These are phyloP conservation scores for Pleurotus djamor DNA, from an alignment of 768 basidiomycete genomes.

Conservation along the genomic window DNA sequence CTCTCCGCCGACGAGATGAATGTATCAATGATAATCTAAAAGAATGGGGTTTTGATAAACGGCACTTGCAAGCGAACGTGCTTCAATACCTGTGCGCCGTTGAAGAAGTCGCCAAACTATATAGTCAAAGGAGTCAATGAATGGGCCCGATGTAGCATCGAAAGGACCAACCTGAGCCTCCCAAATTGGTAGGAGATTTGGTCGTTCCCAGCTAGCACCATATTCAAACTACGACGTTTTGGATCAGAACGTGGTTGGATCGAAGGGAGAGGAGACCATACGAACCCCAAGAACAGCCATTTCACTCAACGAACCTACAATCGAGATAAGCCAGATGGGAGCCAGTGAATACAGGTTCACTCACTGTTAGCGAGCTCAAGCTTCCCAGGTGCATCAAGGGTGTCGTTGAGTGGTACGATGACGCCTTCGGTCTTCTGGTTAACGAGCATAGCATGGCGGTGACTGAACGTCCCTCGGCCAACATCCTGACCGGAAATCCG, in stretches of 20 bases:
- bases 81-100: slow-evolving; percentile 67
- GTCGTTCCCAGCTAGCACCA: slow-evolving; percentile 87
- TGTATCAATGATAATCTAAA: slow-evolving; percentile 81
- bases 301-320: slow-evolving; percentile 80
- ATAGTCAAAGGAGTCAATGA: not conserved
- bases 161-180: slow-evolving; percentile 70
- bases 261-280: slow-evolving; percentile 4
- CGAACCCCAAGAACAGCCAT: slow-evolving; percentile 84
- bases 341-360: slow-evolving; percentile 14
- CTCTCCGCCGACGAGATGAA: slow-evolving; percentile 85
- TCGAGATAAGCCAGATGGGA: not conserved
- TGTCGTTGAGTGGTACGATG: slow-evolving; percentile 78
- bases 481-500: slow-evolving; percentile 94
- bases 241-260: not conserved
- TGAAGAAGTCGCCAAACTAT: slow-evolving; percentile 94
- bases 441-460: slow-evolving; percentile 87
- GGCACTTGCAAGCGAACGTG: not conserved
- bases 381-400: slow-evolving; percentile 56
- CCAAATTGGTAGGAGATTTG: slow-evolving; percentile 83
- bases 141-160: not conserved
- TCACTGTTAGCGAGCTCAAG: slow-evolving; percentile 87
- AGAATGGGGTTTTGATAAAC: not conserved
- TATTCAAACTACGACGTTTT: slow-evolving; percentile 69
- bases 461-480: slow-evolving; percentile 87
- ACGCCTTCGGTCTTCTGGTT: slow-evolving; percentile 83